These are phyloP conservation scores for Chlorella sp. DNA, from an alignment of 139 green algal genomes.

Conservation along the genomic window DNA sequence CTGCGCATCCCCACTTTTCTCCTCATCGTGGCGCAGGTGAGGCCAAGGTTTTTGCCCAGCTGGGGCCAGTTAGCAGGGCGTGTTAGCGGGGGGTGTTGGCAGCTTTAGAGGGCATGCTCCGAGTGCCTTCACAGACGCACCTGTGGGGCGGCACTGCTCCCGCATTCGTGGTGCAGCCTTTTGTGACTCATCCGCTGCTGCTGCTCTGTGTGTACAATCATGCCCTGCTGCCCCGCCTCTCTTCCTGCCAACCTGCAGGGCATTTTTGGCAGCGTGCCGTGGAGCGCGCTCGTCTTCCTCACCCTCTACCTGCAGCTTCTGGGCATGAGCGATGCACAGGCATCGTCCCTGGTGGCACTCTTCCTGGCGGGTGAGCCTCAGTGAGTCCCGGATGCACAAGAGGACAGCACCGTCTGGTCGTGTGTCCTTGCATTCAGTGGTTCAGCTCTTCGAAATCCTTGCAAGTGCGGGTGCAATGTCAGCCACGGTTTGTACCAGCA, in stretches of 20 bases:
- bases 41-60: not conserved
- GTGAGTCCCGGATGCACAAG: not conserved
- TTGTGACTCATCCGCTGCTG: not conserved
- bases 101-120: no score
- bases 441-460: not conserved
- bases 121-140: no score
- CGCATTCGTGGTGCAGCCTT: no score
- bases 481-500: no score
- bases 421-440: no score
- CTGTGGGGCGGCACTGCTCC: no score
- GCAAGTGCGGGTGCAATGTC: no score
- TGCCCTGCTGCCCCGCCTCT: not conserved
- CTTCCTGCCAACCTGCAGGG: slow-evolving; percentile 65
- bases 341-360: slow-evolving; percentile 41
- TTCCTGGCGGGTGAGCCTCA: slow-evolving; percentile 58
- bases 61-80: no score
- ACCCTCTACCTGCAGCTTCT: slow-evolving; percentile 76
- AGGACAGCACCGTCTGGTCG: no score
- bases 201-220: not conserved
- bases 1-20: slow-evolving; percentile 59
- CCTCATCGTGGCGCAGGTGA: slow-evolving; percentile 55
- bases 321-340: slow-evolving; percentile 61
- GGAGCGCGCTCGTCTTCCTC: slow-evolving; percentile 64
- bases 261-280: slow-evolving; percentile 65
- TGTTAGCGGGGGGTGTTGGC: no score